Conservation (phyloP, 2,329 filamentous ascomycete genomes). For the Penicillium sp. region DNA sequence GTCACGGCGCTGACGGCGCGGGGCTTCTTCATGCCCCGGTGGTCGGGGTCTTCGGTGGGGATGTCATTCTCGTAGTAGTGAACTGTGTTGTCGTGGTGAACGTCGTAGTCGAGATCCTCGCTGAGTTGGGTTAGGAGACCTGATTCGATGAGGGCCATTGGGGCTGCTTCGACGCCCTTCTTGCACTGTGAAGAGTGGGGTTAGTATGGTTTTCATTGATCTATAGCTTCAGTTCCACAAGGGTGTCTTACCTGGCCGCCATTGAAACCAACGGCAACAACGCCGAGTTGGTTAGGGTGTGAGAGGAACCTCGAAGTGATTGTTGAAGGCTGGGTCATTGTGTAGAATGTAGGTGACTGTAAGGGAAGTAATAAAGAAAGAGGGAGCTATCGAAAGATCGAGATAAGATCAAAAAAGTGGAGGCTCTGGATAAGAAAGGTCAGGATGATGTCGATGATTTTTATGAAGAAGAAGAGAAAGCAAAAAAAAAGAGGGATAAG, state of each 20-base stretch:
- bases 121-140: constrained; percentile 81
- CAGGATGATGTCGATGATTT: neutral
- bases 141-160: constrained; percentile 80
- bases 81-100: constrained; percentile 78
- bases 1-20: constrained; percentile 83
- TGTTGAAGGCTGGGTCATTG: constrained; percentile 57
- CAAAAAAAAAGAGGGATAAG: neutral
- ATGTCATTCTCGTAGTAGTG: constrained; percentile 77
- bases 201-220: neutral
- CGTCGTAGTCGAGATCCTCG: constrained; percentile 82
- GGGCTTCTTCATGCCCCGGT: constrained; percentile 93
- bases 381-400: constrained; percentile 13
- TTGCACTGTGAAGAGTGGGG: constrained; percentile 62
- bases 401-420: constrained; percentile 23
- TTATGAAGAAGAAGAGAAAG: neutral
- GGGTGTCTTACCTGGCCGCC: constrained; percentile 74
- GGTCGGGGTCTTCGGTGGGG: constrained; percentile 68
- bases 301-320: constrained; percentile 73
- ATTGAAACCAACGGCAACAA: constrained; percentile 94
- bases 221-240: neutral
- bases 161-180: constrained; percentile 85
- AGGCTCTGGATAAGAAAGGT: neutral
- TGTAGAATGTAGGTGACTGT: constrained; percentile 5
- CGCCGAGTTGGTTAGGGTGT: constrained; percentile 74
- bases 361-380: constrained; percentile 4